Base-by-base conservation (phyloP, 176 grass and related monocot genomes). In the Cymbopogon citratus region DNA sequence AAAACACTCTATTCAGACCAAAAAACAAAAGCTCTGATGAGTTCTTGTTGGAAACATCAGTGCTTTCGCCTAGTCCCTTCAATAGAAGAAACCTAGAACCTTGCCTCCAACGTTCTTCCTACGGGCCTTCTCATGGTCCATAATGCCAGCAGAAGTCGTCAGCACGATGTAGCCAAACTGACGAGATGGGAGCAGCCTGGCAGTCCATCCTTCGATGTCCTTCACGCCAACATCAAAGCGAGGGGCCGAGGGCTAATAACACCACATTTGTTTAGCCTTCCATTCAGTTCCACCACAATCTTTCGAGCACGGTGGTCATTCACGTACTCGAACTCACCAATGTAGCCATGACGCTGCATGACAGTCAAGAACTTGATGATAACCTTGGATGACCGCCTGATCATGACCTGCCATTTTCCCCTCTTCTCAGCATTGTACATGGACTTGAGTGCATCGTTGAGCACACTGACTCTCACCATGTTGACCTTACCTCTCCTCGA, bases 71-170 rank as follows among this genome's bases (percentile, higher is more conserved):
- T n/a, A n/a, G n/a, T n/a, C n/a, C n/a, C n/a, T n/a, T n/a, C n/a
- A n/a, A n/a, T n/a, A n/a, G n/a, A n/a, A n/a, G n/a, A n/a, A n/a
- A n/a, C n/a, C 91, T 0, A 92, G 84, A 6, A 93, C 85, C 71
- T 90, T 93, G 68, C 91, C 87, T 60, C 91, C 91, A 13, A 87
- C 91, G 0, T 93, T 93, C 91, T 93, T 93, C n/a, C 91, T 81
- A 66, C 91, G 85, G 45, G 91, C 91, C 14, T 93, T 87, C 65
- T 93, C 91, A 9, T 93, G 87, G 49, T 93, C 91, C 91, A 93
- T 93, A 60, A 93, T 93, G 16, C 91, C 91, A 24, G 91, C 91
- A 34, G 91, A 93, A n/a, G 91, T 93, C 11, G 91, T 93, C 45
- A 93, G 82, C 14, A 93, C 91, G 6, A 93, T 93, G 74, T 90